phyloP scores from a whole-genome alignment of 768 basidiomycete species.

The Trametes coccinea region DNA sequence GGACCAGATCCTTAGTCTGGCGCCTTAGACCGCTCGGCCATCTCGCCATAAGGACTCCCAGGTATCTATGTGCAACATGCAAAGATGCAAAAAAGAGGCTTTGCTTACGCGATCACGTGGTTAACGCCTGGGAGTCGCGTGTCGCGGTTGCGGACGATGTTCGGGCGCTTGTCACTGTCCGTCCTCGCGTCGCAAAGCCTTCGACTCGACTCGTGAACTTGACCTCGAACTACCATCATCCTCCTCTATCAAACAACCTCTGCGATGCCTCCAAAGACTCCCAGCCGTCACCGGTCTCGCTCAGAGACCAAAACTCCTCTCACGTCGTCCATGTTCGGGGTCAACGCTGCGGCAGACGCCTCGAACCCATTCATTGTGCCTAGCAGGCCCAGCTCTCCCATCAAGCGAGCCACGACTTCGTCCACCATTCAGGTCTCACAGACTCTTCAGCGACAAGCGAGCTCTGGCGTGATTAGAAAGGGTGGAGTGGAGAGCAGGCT shows the following conservation, averaged over 20 bases:
- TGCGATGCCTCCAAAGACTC: slow-evolving; percentile 42
- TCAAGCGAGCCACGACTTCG: slow-evolving; percentile 54
- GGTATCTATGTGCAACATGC: too few species aligned
- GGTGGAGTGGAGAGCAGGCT: slow-evolving; percentile 78
- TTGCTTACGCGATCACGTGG: too few species aligned
- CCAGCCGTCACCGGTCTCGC: slow-evolving; percentile 47
- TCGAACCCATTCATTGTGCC: slow-evolving; percentile 60
- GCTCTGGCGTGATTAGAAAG: slow-evolving; percentile 67
- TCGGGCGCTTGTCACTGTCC: too few species aligned
- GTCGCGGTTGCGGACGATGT: too few species aligned
- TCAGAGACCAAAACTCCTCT: slow-evolving; percentile 52
- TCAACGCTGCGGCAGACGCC: slow-evolving; percentile 41
- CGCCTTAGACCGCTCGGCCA: slow-evolving; percentile 92
- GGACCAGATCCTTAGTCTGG: slow-evolving; percentile 57
- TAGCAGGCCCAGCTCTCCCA: slow-evolving; percentile 56
- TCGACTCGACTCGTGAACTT: background rate
- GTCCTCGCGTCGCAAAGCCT: background rate
- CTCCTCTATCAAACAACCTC: background rate
- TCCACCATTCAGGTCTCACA: slow-evolving; percentile 51
- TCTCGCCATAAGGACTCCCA: slow-evolving; percentile 41
- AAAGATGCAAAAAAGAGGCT: too few species aligned
- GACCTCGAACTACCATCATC: background rate
- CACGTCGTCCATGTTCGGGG: slow-evolving; percentile 23
- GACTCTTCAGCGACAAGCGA: slow-evolving; percentile 61
- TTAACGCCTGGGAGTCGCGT: too few species aligned